A percentile compares a stretch with the other conserved stretches of the same genome.
Conservation (phyloP, 306 rosid species). For the Acacia acuminata region DNA sequence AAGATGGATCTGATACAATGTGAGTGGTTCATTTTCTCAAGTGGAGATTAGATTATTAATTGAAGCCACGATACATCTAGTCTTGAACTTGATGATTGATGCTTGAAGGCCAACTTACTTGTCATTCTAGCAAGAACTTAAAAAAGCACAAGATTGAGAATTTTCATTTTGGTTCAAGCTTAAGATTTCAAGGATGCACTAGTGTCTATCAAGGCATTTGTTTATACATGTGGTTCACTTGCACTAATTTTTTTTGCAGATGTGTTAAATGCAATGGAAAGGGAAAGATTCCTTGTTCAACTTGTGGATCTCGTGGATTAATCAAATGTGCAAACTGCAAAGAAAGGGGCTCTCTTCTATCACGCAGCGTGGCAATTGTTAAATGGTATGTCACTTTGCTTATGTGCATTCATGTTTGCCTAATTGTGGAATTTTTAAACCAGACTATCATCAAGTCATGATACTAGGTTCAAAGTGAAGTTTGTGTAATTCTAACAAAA, state of each 20-base stretch:
- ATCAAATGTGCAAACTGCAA: constrained; percentile 66
- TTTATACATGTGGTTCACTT: constrained; percentile 24
- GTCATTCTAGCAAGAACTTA: neutral
- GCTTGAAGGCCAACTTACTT: neutral
- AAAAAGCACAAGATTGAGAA: constrained; percentile 3
- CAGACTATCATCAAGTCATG: neutral
- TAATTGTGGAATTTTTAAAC: neutral
- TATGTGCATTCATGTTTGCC: neutral
- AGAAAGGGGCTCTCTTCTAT: constrained; percentile 75
- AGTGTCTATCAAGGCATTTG: constrained; percentile 16
- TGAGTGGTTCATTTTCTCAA: constrained; percentile 43
- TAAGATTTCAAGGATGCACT: constrained; percentile 18
- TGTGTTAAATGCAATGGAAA: constrained; percentile 81
- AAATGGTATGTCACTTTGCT: constrained; percentile 64
- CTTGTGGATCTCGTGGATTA: constrained; percentile 86
- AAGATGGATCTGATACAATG: constrained; percentile 92
- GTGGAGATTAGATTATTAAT: neutral
- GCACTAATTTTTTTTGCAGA: constrained; percentile 54
- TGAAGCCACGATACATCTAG: constrained; percentile 11
- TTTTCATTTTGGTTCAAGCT: constrained; percentile 19
- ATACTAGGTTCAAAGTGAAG: neutral
- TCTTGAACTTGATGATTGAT: constrained; percentile 2
- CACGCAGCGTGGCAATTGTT: constrained; percentile 63
- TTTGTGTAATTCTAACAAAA: neutral
- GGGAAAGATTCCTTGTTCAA: constrained; percentile 81